A percentile compares a stretch with the other conserved stretches of the same genome.
phyloP scores from a whole-genome alignment of 306 rosid species.

The Mimosa pudica region DNA sequence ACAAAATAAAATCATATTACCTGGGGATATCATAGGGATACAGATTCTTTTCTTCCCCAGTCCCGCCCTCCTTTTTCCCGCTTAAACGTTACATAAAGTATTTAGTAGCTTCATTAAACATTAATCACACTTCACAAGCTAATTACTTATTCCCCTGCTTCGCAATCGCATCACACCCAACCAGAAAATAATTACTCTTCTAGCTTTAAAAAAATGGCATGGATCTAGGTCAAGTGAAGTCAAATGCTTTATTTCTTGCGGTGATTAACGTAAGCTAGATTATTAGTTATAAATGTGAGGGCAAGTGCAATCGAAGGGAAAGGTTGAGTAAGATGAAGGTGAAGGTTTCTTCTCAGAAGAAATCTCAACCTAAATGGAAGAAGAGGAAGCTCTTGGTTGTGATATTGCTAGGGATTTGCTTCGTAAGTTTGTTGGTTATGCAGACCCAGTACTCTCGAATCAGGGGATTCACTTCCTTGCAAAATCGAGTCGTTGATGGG shows the following conservation, averaged over 20 bases:
- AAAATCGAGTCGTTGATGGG: slow-evolving; percentile 43
- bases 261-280: slow-evolving; percentile 30
- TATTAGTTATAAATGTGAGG: slow-evolving; percentile 46
- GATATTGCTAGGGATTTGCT: slow-evolving; percentile 61
- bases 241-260: slow-evolving; percentile 34
- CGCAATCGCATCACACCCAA: slow-evolving; percentile 63
- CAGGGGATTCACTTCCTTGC: slow-evolving; percentile 60
- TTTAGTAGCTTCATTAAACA: slow-evolving; percentile 11
- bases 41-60: background rate
- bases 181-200: slow-evolving; percentile 28
- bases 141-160: slow-evolving; percentile 39
- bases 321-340: slow-evolving; percentile 67
- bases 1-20: background rate
- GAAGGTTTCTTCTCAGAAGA: slow-evolving; percentile 65
- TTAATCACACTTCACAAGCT: slow-evolving; percentile 14
- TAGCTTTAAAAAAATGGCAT: background rate
- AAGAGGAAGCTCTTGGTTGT: slow-evolving; percentile 60
- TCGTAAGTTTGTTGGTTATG: slow-evolving; percentile 68
- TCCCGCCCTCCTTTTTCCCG: background rate
- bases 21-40: background rate
- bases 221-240: slow-evolving; percentile 55
- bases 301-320: slow-evolving; percentile 33
- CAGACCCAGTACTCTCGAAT: slow-evolving; percentile 72
- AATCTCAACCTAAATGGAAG: slow-evolving; percentile 73
- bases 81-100: background rate